Base-by-base conservation (phyloP, 2,329 filamentous ascomycete species). In the Ploettnerulaceae sp. region DNA sequence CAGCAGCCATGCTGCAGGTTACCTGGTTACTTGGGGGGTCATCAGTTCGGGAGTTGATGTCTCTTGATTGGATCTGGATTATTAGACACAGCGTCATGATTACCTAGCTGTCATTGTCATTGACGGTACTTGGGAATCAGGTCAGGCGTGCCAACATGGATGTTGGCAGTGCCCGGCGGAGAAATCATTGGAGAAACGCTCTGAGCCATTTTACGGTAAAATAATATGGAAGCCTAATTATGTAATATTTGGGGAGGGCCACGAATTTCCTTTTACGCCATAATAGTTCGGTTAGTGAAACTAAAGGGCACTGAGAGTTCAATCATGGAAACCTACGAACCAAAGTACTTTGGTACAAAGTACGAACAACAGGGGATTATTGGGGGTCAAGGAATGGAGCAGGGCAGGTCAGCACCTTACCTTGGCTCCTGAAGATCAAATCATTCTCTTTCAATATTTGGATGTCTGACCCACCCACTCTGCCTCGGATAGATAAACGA, bases 341-440 rank as follows among this genome's bases (percentile, higher is more conserved):
- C n/a, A n/a, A n/a, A n/a, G n/a, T n/a, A n/a, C n/a, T n/a, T n/a
- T n/a, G n/a, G n/a, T n/a, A n/a, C n/a, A n/a, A n/a, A n/a, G n/a
- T n/a, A n/a, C n/a, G n/a, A n/a, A n/a, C n/a, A n/a, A n/a, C n/a
- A n/a, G n/a, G n/a, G n/a, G n/a, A n/a, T n/a, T n/a, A n/a, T n/a
- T n/a, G n/a, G n/a, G n/a, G n/a, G n/a, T n/a, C n/a, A n/a, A n/a
- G n/a, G n/a, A n/a, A 5, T 31, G 5, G 21, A 22, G 22, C 6
- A 14, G 12, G 12, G 34, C n/a, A 25, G 37, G 37, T 40, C 37
- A 40, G 37, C 24, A 40, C 37, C 31, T 18, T 31, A 21, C 31
- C 11, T 21, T 21, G 8, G 9, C 24, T 20, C 14, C 24, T 28
- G 36, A 14, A 39, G 15, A 39, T 28, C 36, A 12, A 28, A 14